Evolutionary conservation across 768 basidiomycete species (phyloP).

Genomic region (Piloderma croceum): DNA sequence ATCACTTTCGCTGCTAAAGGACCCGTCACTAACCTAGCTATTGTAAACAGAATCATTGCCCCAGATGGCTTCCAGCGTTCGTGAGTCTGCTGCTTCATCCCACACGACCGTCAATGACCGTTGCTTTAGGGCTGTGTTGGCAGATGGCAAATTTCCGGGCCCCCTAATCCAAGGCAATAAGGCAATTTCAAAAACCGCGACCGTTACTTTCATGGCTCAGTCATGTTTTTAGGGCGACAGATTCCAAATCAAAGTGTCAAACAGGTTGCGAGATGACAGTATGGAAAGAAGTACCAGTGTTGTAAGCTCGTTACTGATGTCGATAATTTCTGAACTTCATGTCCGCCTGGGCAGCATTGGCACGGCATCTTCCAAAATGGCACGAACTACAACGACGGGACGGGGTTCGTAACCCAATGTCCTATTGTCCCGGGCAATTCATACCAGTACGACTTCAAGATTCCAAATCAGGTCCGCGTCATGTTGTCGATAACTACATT

Average conservation of each 20-base stretch:
- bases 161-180: conserved; percentile 28
- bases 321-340: neutral
- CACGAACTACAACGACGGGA: conserved; percentile 25
- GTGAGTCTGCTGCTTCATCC: conserved; percentile 15
- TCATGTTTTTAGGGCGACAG: conserved; percentile 18
- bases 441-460: conserved; percentile 31
- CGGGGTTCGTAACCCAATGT: conserved; percentile 37
- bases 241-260: conserved; percentile 25
- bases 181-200: conserved; percentile 14
- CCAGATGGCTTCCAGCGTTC: conserved; percentile 19
- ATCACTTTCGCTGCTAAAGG: no score
- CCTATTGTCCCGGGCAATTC: conserved; percentile 36
- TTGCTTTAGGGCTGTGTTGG: conserved; percentile 26
- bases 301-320: neutral
- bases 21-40: conserved; percentile 12
- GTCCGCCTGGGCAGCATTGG: neutral
- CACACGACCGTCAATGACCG: neutral
- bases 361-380: neutral
- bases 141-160: conserved; percentile 26
- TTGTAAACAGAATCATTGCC: conserved; percentile 16
- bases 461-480: conserved; percentile 30
- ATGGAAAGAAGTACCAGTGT: conserved; percentile 17
- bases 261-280: conserved; percentile 20
- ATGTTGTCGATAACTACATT: conserved; percentile 22
- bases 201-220: conserved; percentile 16